A percentile compares a stretch with the other conserved stretches of the same genome.
Conservation (phyloP, 2,329 filamentous ascomycete genomes). For the Exophiala lecanii-corni region DNA sequence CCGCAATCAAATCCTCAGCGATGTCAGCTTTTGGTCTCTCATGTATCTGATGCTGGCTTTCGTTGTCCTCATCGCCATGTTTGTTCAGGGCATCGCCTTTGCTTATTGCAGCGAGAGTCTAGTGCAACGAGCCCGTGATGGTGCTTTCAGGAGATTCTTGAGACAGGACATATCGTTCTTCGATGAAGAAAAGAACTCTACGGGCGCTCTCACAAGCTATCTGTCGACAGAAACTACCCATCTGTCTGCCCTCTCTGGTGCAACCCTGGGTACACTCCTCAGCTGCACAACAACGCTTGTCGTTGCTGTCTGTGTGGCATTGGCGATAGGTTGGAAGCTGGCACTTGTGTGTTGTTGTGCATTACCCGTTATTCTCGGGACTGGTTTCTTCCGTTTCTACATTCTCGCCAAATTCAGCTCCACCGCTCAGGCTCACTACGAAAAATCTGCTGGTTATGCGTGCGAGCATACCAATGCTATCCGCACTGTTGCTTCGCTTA, state of each 20-base stretch:
- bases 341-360: conserved; percentile 75
- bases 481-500: conserved; percentile 85
- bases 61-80: conserved; percentile 65
- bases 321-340: conserved; percentile 83
- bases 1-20: conserved; percentile 53
- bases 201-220: conserved; percentile 83
- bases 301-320: conserved; percentile 63
- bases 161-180: conserved; percentile 93
- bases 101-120: conserved; percentile 83
- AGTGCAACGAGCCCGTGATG: conserved; percentile 75
- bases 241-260: conserved; percentile 79
- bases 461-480: conserved; percentile 93
- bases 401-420: conserved; percentile 74
- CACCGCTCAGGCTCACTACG: conserved; percentile 74
- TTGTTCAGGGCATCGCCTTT: conserved; percentile 67
- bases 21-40: conserved; percentile 78
- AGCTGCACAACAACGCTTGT: conserved; percentile 76
- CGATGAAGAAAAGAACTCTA: conserved; percentile 81
- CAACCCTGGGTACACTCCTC: conserved; percentile 79
- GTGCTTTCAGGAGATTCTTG: conserved; percentile 79
- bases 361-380: conserved; percentile 70
- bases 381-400: conserved; percentile 84
- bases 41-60: conserved; percentile 86
- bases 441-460: conserved; percentile 76
- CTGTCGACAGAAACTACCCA: conserved; percentile 86